A percentile compares a stretch with the other conserved stretches of the same genome.
These are phyloP conservation scores for Leptographium wingfieldii DNA, from an alignment of 2,329 filamentous ascomycete species.

Conservation along the genomic window DNA sequence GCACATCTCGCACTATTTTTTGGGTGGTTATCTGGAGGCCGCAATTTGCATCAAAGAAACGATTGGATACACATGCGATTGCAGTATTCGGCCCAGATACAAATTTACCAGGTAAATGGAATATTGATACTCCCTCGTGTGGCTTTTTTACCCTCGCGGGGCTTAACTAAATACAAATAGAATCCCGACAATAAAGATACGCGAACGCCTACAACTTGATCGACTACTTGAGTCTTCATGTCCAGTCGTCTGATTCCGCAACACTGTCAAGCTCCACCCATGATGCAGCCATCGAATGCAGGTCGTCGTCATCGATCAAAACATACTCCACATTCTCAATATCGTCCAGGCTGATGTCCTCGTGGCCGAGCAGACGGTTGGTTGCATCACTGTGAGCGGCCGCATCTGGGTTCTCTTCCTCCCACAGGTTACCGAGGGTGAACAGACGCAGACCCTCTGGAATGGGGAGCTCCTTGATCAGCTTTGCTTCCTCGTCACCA, in stretches of 20 bases:
- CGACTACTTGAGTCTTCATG: not conserved
- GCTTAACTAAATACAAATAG: no score
- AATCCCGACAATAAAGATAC: no score
- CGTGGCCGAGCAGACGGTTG: not conserved
- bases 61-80: no score
- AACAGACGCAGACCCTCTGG: conserved; percentile 1
- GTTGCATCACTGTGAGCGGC: not conserved
- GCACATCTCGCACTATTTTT: not conserved
- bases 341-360: not conserved
- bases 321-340: conserved; percentile 4
- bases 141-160: no score
- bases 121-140: no score
- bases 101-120: no score
- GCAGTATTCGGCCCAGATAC: no score
- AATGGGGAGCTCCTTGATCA: not conserved
- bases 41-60: no score
- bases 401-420: not conserved
- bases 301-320: conserved; percentile 5
- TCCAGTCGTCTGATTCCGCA: conserved; percentile 1
- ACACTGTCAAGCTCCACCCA: conserved; percentile 8
- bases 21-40: not conserved
- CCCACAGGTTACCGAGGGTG: not conserved
- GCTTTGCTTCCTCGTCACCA: not conserved
- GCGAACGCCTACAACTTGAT: no score
- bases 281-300: conserved; percentile 4